A percentile compares a stretch with the other conserved stretches of the same genome.
Conservation (phyloP, 148 eudicot species). For the Beta vulgaris region DNA sequence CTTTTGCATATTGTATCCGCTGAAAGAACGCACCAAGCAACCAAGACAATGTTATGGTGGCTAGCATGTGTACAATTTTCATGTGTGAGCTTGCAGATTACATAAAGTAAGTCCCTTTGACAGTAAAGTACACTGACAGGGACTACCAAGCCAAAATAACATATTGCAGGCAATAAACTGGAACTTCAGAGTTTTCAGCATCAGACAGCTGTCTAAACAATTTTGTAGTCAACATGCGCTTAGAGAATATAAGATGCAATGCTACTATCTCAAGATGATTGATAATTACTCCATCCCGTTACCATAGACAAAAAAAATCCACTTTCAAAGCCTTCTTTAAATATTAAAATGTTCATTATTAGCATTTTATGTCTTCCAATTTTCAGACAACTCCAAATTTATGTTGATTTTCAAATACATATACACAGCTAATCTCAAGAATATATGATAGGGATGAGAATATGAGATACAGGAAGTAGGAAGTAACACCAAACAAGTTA, state of each 20-base stretch:
- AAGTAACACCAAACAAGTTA: not conserved
- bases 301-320: not conserved
- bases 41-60: constrained; percentile 2
- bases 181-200: not conserved
- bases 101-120: not conserved
- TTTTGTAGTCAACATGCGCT: not conserved
- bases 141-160: not conserved
- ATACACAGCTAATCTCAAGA: not conserved
- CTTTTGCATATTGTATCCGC: constrained; percentile 96
- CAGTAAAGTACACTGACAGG: not conserved
- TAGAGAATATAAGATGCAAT: not conserved
- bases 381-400: not conserved
- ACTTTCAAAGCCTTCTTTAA: not conserved
- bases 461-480: not conserved
- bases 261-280: not conserved
- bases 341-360: not conserved
- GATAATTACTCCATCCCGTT: not conserved
- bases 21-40: constrained; percentile 28
- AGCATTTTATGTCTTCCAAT: not conserved
- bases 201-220: not conserved
- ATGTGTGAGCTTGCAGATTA: not conserved
- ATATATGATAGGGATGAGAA: not conserved
- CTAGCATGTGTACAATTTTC: not conserved
- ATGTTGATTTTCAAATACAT: not conserved
- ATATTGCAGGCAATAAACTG: not conserved